Evolutionary conservation across 805 yeast species (phyloP), one percentile per base, ranked within the genome.

Genomic region (Torulaspora franciscae): DNA sequence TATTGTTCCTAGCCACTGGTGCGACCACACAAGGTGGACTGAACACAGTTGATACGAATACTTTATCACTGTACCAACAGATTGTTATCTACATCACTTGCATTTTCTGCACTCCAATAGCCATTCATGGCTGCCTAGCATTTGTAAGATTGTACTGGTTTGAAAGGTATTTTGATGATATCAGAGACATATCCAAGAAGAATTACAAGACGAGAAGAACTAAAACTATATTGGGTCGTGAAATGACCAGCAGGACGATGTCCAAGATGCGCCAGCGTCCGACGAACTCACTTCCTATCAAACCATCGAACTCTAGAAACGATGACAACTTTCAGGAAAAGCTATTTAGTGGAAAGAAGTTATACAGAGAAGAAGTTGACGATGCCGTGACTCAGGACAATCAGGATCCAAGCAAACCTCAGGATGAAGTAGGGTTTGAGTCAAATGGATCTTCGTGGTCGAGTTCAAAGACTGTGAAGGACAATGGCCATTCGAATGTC

Each of bases 21-120:
- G 80, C 93, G 0, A 67, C 83, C 1, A 88, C 98, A 1, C 96
- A 91, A 60, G 95, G 96, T 0, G 99, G 99, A 0, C 68, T 93
- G 44, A 89, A 88, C 61, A 83, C 96, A 0, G 71, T 86, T 19
- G 79, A 88, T 55, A 51, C 83, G 30, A 87, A 87, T 60, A 65
- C 70, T 0, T 52, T 90, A 45, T 66, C 73, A 0, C 62, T 85
- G 36, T 91, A 83, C 67, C 99, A 93, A 64, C 98, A 91, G 60
- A 75, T 89, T 11, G 70, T 76, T 7, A 64, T 91, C 2, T 87
- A 82, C 59, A 51, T 85, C 9, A 48, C 79, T 2, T 67, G 90
- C 24, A 71, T 79, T 50, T 54, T 88, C 15, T 77, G 95, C 3
- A 89, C 95, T 0, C 98, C 98, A 1, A 85, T 93, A 15, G 83